Base-by-base conservation (phyloP, 192 early-diverging fungal species). In the Coemansia sp. region DNA sequence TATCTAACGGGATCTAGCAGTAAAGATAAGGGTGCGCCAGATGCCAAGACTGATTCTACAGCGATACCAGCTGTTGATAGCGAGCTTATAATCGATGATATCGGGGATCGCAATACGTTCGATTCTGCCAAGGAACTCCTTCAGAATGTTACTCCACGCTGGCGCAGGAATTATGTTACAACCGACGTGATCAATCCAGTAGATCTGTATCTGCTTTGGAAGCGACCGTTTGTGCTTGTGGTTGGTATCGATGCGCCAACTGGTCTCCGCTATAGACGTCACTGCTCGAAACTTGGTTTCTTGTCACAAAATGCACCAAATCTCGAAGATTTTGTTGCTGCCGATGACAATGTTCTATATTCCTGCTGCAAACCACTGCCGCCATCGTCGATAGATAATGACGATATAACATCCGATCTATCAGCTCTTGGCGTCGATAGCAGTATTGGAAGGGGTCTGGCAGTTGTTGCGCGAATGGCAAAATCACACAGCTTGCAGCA, bases 221-320 rank as follows among this genome's bases (percentile, higher is more conserved):
- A 81, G 69, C 73, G 78, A n/a, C 91, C 91, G 0, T 93, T 95
- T 79, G 87, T 94, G 30, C 75, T 97, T 7, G 67, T 96, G 8
- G 83, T 96, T 1, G 85, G 89, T n/a, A 82, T 98, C 5, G 90
- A 96, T 53, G 91, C 92, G n/a, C 90, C 93, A 0, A 67, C 87
- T 24, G 73, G 71, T 25, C 69, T 88, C 21, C 88, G 94, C 28
- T 93, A 89, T 71, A 68, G 66, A 54, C 83, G 91, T 23, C 83
- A 76, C 55, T 50, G 80, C 3, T 21, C 58, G 24, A 75, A 80
- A 83, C 81, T 76, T 27, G 31, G n/a, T 7, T 6, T 6, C 5
- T 22, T 28, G 6, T 25, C 14, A 19, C 14, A 21, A 4, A 18
- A 12, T 27, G 18, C 32, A 38, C 82, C 73, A 2, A 69, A 73